Conservation (phyloP, 1,284 basidiomycete species). For the Binderoboletus segoi region DNA sequence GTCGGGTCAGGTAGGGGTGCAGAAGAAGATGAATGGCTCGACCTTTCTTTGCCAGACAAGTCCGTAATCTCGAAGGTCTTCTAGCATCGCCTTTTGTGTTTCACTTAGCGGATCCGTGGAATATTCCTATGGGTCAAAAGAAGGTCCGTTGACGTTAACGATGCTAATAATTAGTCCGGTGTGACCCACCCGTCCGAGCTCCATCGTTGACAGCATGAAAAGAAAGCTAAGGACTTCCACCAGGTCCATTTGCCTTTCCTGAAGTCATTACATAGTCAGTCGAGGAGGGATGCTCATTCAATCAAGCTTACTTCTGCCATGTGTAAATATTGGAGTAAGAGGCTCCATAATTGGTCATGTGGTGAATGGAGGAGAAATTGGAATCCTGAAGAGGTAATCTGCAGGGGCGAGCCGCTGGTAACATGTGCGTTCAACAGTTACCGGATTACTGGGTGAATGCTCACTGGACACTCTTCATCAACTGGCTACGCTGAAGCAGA, state of each 20-base stretch:
- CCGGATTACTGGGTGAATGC: conserved; percentile 23
- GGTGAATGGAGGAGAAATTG: conserved; percentile 96
- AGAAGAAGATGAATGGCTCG: conserved; percentile 12
- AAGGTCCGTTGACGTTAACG: conserved; percentile 2
- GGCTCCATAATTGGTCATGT: conserved; percentile 98
- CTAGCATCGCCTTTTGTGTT: conserved; percentile 85
- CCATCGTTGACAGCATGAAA: conserved; percentile 95
- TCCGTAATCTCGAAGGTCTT: conserved; percentile 94
- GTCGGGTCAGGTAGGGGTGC: conserved; percentile 8
- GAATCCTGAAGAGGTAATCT: conserved; percentile 95
- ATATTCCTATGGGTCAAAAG: conserved; percentile 68
- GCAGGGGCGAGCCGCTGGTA: conserved; percentile 55
- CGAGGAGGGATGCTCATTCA: conserved; percentile 3
- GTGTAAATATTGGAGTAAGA: conserved; percentile 87
- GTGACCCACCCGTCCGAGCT: conserved; percentile 75
- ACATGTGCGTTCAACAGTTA: conserved; percentile 13
- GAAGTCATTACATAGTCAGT: background rate
- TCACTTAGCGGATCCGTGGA: conserved; percentile 80
- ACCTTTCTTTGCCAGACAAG: conserved; percentile 85
- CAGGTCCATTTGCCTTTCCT: conserved; percentile 88
- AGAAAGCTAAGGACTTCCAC: conserved; percentile 94
- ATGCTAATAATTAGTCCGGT: background rate
- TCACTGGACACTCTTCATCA: conserved; percentile 76
- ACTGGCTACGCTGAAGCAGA: conserved; percentile 81
- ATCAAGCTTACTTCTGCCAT: conserved; percentile 67